Evolutionary conservation across 192 early-diverging fungal genomes (phyloP).

Genomic region (Coemansia sp.): DNA sequence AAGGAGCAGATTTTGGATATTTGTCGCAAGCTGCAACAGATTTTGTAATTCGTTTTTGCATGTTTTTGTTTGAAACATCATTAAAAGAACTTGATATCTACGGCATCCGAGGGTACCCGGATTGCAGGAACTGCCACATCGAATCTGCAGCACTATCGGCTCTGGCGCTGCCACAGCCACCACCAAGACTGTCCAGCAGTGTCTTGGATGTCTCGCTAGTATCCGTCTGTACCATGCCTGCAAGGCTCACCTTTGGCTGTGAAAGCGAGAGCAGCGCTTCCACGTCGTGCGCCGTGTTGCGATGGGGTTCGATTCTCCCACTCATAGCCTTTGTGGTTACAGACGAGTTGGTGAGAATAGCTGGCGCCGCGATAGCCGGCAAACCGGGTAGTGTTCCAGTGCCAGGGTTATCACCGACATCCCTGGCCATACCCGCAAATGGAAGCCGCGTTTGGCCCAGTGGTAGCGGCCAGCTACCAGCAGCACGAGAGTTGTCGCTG

Average conservation of each 20-base stretch:
- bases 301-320: constrained; percentile 21
- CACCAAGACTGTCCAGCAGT: neutral
- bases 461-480: constrained; percentile 1
- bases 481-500: constrained; percentile 9
- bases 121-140: constrained; percentile 24
- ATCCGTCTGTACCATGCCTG: neutral
- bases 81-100: neutral
- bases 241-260: neutral
- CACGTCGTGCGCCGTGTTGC: neutral
- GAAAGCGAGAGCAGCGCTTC: constrained; percentile 1
- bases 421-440: neutral
- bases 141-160: neutral
- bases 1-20: constrained; percentile 50
- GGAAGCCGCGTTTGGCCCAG: neutral
- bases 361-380: constrained; percentile 16
- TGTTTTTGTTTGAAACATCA: neutral
- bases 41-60: constrained; percentile 9
- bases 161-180: neutral
- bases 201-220: neutral
- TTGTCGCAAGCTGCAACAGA: constrained; percentile 44
- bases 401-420: neutral
- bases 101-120: neutral
- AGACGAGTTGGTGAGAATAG: constrained; percentile 28
- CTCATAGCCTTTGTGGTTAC: constrained; percentile 45
- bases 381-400: neutral